phyloP scores from a whole-genome alignment of 306 rosid species.

The Lathyrus tuberosus region DNA sequence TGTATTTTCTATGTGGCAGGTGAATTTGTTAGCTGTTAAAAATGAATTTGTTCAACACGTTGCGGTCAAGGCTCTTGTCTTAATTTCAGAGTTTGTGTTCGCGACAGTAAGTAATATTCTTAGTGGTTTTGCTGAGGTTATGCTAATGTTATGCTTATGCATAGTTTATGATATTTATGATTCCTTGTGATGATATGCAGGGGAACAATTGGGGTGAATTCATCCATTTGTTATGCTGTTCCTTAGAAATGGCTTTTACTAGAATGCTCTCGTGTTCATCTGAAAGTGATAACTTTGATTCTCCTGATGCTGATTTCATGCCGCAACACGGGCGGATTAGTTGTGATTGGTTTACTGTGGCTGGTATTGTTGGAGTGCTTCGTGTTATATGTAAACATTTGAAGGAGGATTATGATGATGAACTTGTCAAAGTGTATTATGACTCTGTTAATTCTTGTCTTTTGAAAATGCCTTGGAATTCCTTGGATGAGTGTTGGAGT shows the following conservation, averaged over 20 bases:
- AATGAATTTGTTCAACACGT: constrained; percentile 58
- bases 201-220: constrained; percentile 51
- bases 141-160: neutral
- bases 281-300: constrained; percentile 41
- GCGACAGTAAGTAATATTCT: constrained; percentile 35
- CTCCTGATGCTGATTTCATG: constrained; percentile 37
- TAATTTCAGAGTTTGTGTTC: constrained; percentile 44
- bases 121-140: constrained; percentile 17
- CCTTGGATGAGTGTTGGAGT: constrained; percentile 46
- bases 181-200: constrained; percentile 40
- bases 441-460: constrained; percentile 62
- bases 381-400: constrained; percentile 63
- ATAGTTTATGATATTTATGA: neutral
- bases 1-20: constrained; percentile 39
- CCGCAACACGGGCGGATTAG: constrained; percentile 47
- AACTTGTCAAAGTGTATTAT: constrained; percentile 50
- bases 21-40: constrained; percentile 45
- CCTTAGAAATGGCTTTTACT: constrained; percentile 52
- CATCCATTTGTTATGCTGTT: constrained; percentile 52
- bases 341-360: constrained; percentile 62
- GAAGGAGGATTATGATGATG: constrained; percentile 53
- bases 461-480: constrained; percentile 61
- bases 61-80: constrained; percentile 51
- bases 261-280: constrained; percentile 36
- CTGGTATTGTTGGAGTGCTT: constrained; percentile 58